phyloP scores from a whole-genome alignment of 129 eudicot genomes.

The Mikania micrantha region DNA sequence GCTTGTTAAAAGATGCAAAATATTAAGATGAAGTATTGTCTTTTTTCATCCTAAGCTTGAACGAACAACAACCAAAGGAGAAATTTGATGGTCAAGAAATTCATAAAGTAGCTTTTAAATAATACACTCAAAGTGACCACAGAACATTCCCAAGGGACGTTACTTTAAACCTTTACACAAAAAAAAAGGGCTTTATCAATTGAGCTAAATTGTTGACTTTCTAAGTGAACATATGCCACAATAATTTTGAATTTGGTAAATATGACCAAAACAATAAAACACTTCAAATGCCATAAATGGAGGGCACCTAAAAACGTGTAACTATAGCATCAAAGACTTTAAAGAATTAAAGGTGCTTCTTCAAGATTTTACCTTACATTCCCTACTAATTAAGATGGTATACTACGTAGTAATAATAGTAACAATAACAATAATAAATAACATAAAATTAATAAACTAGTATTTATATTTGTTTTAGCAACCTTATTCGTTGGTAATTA shows the following conservation, averaged over 20 bases:
- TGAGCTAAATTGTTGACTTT: conserved; percentile 25
- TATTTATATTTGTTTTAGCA: too few relatives aligned
- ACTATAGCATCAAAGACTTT: not conserved
- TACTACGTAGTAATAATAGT: too few relatives aligned
- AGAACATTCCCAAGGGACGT: conserved; percentile 30
- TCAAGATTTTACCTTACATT: too few relatives aligned
- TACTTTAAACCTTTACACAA: conserved; percentile 19
- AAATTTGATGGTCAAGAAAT: not conserved
- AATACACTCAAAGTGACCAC: conserved; percentile 25
- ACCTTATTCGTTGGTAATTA: too few relatives aligned
- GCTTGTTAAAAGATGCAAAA: not conserved
- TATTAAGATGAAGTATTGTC: not conserved
- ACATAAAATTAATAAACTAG: too few relatives aligned
- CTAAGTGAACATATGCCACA: conserved; percentile 1
- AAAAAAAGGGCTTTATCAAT: conserved; percentile 20
- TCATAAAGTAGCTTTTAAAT: conserved; percentile 17
- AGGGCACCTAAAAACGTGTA: conserved; percentile 23
- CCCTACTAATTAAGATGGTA: too few relatives aligned
- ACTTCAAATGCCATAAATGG: conserved; percentile 28
- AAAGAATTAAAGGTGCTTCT: not conserved
- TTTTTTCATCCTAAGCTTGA: not conserved
- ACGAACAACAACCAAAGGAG: not conserved
- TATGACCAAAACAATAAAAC: conserved; percentile 23
- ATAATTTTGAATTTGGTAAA: conserved; percentile 11
- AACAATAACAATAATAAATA: too few relatives aligned